Evolutionary conservation across 139 green algal genomes (phyloP).

Genomic region (Chlorella sp.): DNA sequence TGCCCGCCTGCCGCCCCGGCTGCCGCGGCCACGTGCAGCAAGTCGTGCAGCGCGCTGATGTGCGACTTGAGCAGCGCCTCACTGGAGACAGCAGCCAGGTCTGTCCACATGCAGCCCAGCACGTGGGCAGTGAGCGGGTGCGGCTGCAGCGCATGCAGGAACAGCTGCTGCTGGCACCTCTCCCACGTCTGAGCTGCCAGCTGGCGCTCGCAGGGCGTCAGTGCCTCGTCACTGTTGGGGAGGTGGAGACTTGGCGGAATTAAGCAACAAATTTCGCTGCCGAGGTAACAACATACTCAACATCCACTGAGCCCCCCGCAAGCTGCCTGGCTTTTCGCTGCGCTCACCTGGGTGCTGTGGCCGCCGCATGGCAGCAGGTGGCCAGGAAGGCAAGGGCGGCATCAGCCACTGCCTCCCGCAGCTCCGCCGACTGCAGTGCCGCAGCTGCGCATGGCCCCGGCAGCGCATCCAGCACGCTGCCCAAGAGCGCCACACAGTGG

Average conservation of each 20-base stretch:
- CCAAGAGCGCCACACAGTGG: constrained; percentile 29
- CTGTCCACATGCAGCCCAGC: constrained; percentile 18
- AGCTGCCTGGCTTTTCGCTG: too few relatives aligned
- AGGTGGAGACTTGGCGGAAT: too few relatives aligned
- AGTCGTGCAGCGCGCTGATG: constrained; percentile 6
- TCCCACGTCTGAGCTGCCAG: constrained; percentile 28
- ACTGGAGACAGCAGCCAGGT: background rate
- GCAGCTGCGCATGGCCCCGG: background rate
- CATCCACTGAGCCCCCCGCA: too few relatives aligned
- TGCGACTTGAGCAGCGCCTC: constrained; percentile 1
- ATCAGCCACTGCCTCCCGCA: background rate
- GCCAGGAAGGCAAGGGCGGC: constrained; percentile 15
- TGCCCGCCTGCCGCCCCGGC: constrained; percentile 11
- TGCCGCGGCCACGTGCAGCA: constrained; percentile 24
- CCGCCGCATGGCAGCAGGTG: background rate
- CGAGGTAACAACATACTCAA: too few relatives aligned
- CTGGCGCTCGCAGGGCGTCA: constrained; percentile 1
- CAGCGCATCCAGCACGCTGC: constrained; percentile 9
- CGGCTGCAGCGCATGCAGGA: constrained; percentile 23
- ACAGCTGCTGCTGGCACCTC: constrained; percentile 37
- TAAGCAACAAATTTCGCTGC: too few relatives aligned
- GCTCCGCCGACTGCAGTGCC: background rate
- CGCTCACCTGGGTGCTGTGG: background rate
- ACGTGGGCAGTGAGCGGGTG: constrained; percentile 12
- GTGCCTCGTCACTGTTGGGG: background rate